Base-by-base conservation (phyloP, 176 grass and related monocot species). In the Juncus effusus region DNA sequence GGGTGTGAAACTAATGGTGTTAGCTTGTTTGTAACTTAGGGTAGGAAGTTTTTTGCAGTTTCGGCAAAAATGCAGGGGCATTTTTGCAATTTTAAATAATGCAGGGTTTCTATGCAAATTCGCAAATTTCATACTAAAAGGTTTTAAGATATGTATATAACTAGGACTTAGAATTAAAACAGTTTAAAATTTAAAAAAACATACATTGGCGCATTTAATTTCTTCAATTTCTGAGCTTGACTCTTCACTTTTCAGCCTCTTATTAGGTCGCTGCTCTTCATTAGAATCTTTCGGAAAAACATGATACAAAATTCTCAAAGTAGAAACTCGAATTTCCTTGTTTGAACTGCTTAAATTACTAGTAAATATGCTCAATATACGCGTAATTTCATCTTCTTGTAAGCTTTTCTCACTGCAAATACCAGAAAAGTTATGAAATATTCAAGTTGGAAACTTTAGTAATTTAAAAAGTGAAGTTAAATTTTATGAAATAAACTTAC, bases 291-390 rank as follows among this genome's bases (percentile, higher is more conserved):
- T 67, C 63, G 69, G 74, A 3, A 74, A 73, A 78, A 81, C 81
- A 75, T 96, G 79, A 52, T 70, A 83, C 59, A 96, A 83, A 79
- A 96, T 89, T 66, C 70, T 91, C 82, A 91, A 89, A 74, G 93
- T 82, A 49, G 79, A 86, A 70, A 91, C 9, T 35, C 85, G 74
- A 69, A 96, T 10, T 66, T 73, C 65, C 77, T 89, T 96, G 80
- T 86, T 86, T 50, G 82, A 81, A 76, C 50, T 76, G 50, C 85
- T 86, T 77, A 96, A 83, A 80, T 91, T 96, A 56, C 62, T 60
- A 67, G 74, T 69, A 72, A 96, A 84, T 67, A 56, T 51, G 15
- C 53, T 65, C 16, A 91, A 63, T 62, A 72, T 55, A 70, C 75
- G 80, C 19, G 62, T 80, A 78, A 88, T 83, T 16, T 84, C 19